Base-by-base conservation (phyloP, 2,329 filamentous ascomycete genomes). In the Cyphellophora attinorum region DNA sequence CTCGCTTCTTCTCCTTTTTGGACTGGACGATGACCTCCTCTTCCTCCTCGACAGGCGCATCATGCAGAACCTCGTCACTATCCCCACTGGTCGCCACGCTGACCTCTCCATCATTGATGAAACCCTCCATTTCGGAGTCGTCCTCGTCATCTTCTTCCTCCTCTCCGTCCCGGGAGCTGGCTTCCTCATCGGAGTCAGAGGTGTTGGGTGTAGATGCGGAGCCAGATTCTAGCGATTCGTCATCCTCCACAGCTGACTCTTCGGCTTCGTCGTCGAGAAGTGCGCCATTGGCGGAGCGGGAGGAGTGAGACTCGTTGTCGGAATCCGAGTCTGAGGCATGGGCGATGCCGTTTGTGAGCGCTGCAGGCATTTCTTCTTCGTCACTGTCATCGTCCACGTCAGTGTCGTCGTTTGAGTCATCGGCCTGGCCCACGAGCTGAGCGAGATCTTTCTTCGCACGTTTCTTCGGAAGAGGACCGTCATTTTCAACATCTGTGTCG, bases 341-440 rank as follows among this genome's bases (percentile, higher is more conserved):
- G n/a, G n/a, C n/a, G 33, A 70, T 57, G 34, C 69, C 71, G 43
- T 74, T 77, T 14, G 21, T 25, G n/a, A 25, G 21, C 8, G 67
- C 62, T 18, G 68, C 59, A 3, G 68, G 66, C 48, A 72, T 64
- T 29, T 74, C 76, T 12, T 78, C 76, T 11, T 74, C 70, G 3
- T 74, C 70, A 4, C 72, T 66, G 19, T 72, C 69, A 38, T 71
- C 69, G n/a, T n/a, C n/a, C n/a, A n/a, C n/a, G 12, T 11, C 13
- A 15, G 39, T 34, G 6, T 38, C 37, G 3, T 40, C 40, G 12
- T 37, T 31, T 11, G 32, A 21, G 4, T 35, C 37, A 3, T 37
- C 35, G 29, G 39, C 37, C 15, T 27, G 37, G n/a, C 21, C 44
- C 30, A 49, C 34, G 11, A 49, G 40, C 17, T 47, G 39, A 14